Conservation (phyloP, 2,329 filamentous ascomycete species). For the Chalaropsis ovoidea region DNA sequence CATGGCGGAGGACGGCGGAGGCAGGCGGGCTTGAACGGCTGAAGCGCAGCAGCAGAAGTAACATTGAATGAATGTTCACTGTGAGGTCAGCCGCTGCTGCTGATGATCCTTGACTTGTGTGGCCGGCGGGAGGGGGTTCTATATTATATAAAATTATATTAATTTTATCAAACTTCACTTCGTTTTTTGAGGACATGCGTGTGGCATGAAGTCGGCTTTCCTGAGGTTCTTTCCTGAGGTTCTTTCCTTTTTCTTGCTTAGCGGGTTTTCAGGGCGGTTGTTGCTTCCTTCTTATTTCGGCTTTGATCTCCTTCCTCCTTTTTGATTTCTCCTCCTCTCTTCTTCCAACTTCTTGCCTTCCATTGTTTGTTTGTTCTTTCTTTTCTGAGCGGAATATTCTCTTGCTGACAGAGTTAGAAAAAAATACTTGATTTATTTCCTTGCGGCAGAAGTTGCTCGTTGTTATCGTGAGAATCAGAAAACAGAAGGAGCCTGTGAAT, state of each 20-base stretch:
- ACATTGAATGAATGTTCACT: background rate
- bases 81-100: background rate
- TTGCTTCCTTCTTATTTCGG: background rate
- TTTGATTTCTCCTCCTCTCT: background rate
- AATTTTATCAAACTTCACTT: too few relatives aligned
- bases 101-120: background rate
- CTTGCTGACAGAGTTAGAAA: too few relatives aligned
- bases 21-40: too few relatives aligned
- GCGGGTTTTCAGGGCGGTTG: background rate
- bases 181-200: background rate
- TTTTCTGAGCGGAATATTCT: too few relatives aligned
- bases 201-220: background rate
- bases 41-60: too few relatives aligned
- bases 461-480: background rate
- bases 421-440: too few relatives aligned
- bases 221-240: background rate
- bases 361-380: too few relatives aligned
- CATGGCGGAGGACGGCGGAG: too few relatives aligned
- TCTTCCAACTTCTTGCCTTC: background rate
- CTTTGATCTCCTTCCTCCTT: background rate
- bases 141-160: too few relatives aligned
- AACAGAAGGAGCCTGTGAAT: background rate
- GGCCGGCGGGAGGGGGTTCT: background rate
- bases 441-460: too few relatives aligned
- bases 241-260: background rate